phyloP scores from a whole-genome alignment of 257 asterid genomes.

The Primulina eburnea region DNA sequence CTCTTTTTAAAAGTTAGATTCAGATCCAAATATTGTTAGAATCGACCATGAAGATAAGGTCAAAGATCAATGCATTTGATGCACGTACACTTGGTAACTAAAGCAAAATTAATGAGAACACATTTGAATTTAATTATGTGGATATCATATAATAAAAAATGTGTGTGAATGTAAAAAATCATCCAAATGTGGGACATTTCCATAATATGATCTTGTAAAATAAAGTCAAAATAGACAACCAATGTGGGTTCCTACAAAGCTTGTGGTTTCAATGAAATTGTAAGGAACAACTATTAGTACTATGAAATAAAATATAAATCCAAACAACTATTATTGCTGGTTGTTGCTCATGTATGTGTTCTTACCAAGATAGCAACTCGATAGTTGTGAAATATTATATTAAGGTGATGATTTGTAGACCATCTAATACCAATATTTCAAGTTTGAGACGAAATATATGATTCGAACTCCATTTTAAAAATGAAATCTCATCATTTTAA shows the following conservation, averaged over 20 bases:
- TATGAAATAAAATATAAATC: conserved; percentile 1
- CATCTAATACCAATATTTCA: too few species aligned
- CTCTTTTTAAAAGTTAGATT: too few species aligned
- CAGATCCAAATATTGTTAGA: too few species aligned
- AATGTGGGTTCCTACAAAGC: conserved; percentile 50
- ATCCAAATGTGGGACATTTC: neutral
- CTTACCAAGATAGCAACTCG: neutral
- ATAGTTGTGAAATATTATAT: neutral
- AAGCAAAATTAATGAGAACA: too few species aligned
- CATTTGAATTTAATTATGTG: neutral
- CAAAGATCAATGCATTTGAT: neutral
- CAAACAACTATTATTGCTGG: neutral
- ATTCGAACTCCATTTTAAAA: too few species aligned
- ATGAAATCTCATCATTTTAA: neutral
- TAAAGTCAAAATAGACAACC: conserved; percentile 32
- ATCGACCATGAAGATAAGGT: too few species aligned
- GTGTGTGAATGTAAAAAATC: too few species aligned
- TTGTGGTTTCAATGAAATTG: conserved; percentile 43
- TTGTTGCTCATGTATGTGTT: neutral
- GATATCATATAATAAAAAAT: too few species aligned
- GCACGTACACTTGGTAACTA: too few species aligned
- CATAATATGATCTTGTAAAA: conserved; percentile 6
- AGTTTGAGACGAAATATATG: too few species aligned
- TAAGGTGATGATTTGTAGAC: too few species aligned
- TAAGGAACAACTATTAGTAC: conserved; percentile 48